Evolutionary conservation across 306 rosid species (phyloP).

Genomic region (Neltuma alba): DNA sequence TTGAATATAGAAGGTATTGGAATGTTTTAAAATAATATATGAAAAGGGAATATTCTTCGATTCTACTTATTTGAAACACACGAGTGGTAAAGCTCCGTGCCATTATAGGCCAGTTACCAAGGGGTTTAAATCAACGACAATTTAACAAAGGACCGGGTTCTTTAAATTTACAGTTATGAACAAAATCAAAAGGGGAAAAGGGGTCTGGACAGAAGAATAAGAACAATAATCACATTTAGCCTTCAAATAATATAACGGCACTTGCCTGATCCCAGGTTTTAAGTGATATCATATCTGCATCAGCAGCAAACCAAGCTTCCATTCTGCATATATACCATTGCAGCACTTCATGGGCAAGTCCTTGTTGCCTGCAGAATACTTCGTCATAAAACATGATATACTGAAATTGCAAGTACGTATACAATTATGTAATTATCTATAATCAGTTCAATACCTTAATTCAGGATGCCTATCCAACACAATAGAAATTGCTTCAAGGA

Average conservation of each 20-base stretch:
- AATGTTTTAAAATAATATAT: not conserved
- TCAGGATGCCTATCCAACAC: conserved; percentile 67
- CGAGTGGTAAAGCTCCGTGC: too few relatives aligned
- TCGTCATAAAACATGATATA: conserved; percentile 17
- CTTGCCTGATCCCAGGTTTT: conserved; percentile 87
- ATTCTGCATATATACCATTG: conserved; percentile 82
- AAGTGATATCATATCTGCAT: conserved; percentile 78
- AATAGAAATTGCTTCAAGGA: conserved; percentile 61
- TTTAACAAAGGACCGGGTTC: too few relatives aligned
- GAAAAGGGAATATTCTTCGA: not conserved
- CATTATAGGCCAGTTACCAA: too few relatives aligned
- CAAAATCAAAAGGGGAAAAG: too few relatives aligned
- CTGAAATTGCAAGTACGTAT: conserved; percentile 23
- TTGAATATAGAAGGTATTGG: not conserved
- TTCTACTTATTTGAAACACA: not conserved
- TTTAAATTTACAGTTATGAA: too few relatives aligned
- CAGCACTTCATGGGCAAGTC: conserved; percentile 70
- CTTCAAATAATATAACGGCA: conserved; percentile 34
- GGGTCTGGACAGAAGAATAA: not conserved
- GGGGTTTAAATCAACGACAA: too few relatives aligned
- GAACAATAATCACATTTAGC: conserved; percentile 18
- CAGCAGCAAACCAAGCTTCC: conserved; percentile 94
- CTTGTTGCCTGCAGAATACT: conserved; percentile 57
- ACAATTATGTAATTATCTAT: not conserved
- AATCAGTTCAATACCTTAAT: conserved; percentile 49